Evolutionary conservation across 1,284 basidiomycete genomes (phyloP).

Genomic region (Leccinum holopus): DNA sequence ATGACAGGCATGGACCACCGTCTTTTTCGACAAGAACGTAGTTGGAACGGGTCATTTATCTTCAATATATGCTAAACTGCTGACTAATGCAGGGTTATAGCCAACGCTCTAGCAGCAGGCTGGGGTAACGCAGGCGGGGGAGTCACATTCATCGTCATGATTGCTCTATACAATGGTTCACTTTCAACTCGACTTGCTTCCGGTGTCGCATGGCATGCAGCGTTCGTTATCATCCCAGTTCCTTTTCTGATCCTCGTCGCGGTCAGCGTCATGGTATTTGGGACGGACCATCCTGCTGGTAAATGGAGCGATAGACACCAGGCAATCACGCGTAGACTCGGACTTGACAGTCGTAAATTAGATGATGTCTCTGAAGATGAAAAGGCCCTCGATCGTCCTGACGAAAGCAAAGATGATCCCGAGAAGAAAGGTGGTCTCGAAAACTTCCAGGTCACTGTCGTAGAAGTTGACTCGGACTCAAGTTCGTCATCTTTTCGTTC

Average conservation of each 20-base stretch:
- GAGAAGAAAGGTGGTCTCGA: conserved; percentile 18
- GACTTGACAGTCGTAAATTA: background rate
- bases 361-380: background rate
- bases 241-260: conserved; percentile 54
- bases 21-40: conserved; percentile 60
- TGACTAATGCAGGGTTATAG: conserved; percentile 14
- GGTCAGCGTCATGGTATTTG: conserved; percentile 46
- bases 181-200: conserved; percentile 40
- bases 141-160: conserved; percentile 62
- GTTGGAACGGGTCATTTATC: conserved; percentile 45
- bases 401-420: conserved; percentile 9
- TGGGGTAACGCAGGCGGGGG: conserved; percentile 56
- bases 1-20: conserved; percentile 58
- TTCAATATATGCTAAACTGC: background rate
- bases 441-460: conserved; percentile 25
- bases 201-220: conserved; percentile 55
- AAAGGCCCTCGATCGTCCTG: background rate
- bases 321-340: conserved; percentile 24
- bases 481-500: background rate
- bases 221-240: conserved; percentile 59
- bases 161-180: conserved; percentile 51
- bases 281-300: conserved; percentile 61
- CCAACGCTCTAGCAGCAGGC: conserved; percentile 52
- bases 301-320: conserved; percentile 55
- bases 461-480: background rate